These are phyloP conservation scores for Kondoa subrosea DNA, from an alignment of 768 basidiomycete genomes.

Conservation along the genomic window DNA sequence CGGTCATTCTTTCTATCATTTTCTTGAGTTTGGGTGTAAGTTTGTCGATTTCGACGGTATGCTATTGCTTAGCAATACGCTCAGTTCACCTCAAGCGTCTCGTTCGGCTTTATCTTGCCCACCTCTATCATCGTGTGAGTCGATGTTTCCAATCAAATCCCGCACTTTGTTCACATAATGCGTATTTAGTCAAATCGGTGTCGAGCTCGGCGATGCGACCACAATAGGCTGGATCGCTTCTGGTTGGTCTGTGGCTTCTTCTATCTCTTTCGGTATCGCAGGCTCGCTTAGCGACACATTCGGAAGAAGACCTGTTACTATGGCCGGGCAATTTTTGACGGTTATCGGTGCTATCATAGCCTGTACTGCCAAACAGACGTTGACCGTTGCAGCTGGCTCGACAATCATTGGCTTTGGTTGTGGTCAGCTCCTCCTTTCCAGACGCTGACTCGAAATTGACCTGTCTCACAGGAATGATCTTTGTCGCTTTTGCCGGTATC, in stretches of 20 bases:
- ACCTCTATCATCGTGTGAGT: neutral
- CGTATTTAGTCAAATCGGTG: neutral
- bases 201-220: neutral
- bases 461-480: too few species aligned
- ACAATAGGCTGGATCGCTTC: neutral
- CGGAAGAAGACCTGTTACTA: neutral
- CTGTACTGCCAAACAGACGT: neutral
- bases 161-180: too few species aligned
- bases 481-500: neutral
- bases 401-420: neutral
- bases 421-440: neutral
- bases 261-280: neutral
- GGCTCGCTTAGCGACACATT: neutral
- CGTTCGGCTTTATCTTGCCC: neutral
- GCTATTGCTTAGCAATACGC: neutral
- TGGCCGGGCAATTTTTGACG: neutral
- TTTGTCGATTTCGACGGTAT: neutral
- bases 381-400: neutral
- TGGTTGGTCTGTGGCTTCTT: neutral
- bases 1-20: neutral
- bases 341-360: neutral
- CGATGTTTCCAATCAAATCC: too few species aligned
- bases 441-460: neutral
- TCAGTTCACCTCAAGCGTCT: too few species aligned
- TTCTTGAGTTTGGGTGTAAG: neutral